These are phyloP conservation scores for Puccinia hordei DNA, from an alignment of 1,284 basidiomycete species.

Conservation along the genomic window DNA sequence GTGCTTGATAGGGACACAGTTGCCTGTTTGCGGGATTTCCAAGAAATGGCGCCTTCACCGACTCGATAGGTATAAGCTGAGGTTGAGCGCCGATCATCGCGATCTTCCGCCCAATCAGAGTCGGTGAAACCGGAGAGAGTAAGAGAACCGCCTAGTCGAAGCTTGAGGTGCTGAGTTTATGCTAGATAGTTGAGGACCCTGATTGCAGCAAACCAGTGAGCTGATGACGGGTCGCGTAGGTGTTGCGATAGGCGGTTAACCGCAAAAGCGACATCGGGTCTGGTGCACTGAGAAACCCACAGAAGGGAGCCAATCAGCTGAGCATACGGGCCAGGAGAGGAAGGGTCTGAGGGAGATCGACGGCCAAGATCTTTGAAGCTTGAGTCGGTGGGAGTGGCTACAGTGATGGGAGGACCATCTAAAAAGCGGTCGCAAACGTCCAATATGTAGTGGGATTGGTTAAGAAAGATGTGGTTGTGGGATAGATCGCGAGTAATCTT, in stretches of 20 bases:
- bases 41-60: neutral
- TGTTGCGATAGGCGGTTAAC: neutral
- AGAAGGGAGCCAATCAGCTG: neutral
- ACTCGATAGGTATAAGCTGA: neutral
- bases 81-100: neutral
- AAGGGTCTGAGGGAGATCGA: neutral
- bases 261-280: neutral
- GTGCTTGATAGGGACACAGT: neutral
- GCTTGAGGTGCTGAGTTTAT: neutral
- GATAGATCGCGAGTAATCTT: neutral
- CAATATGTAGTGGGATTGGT: neutral
- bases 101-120: conserved; percentile 14
- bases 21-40: conserved; percentile 5
- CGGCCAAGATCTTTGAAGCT: neutral
- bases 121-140: neutral
- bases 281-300: neutral
- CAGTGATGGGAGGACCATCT: neutral
- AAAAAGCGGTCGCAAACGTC: neutral
- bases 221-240: neutral
- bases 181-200: neutral
- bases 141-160: neutral
- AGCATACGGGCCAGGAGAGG: neutral
- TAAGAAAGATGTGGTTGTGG: neutral
- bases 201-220: neutral
- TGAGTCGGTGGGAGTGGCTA: neutral